Evolutionary conservation across 306 rosid genomes (phyloP), one percentile per base, ranked within the genome.

Genomic region (Dalbergia cochinchinensis): DNA sequence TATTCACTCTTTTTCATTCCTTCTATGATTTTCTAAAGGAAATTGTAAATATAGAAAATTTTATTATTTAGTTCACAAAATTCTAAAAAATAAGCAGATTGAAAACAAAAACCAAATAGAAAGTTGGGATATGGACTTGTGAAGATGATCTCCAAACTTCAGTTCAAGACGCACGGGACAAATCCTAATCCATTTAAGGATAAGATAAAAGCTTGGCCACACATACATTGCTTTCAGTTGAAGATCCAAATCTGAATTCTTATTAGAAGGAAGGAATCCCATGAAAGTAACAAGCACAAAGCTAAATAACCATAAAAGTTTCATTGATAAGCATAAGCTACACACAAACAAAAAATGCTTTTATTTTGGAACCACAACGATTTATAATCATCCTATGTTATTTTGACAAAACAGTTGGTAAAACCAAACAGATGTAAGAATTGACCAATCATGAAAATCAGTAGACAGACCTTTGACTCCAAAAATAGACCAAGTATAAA

Each of bases 171-270:
- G 76, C 19, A 13, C 7, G 70, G 47, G 79, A 84, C 79, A 84
- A 80, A 77, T 80, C 69, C 76, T 47, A 76, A 80, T 85, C 73
- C 83, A 77, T 62, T 70, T 58, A 57, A 65, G 19, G 87, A 76
- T 76, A 84, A 76, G 87, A 65, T 19, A 55, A 83, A 73, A 73
- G 19, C 77, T 47, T 66, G 57, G 18, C 86, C 88, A 82, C 84
- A 74, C 48, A 44, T 51, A 80, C 11, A 34, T 57, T 75, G 64
- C 61, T 55, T 82, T 72, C 70, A 67, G 72, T 45, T 19, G 62
- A 78, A 78, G 76, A 85, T 82, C 88, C 81, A 74, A 85, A 78
- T 82, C 81, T 78, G n/a, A 74, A 55, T 64, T 74, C 69, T 35
- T 57, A 64, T 80, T 84, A 61, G 73, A 79, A 72, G 19, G 22